Conservation (phyloP, 371 early-diverging fungal genomes). For the Circinella umbellata region DNA sequence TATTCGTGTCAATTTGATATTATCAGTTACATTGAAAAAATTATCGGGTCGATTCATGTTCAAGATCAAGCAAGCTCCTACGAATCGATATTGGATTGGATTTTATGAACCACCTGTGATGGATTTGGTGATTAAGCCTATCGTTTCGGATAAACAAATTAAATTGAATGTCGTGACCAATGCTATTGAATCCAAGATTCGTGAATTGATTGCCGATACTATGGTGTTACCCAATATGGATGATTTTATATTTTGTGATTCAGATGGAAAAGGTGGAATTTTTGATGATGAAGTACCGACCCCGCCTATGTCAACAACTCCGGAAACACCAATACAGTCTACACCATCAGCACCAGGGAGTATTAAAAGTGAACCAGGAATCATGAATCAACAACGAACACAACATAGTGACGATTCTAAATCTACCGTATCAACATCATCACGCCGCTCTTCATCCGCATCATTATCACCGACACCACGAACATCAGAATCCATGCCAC, state of each 20-base stretch:
- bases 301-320: not conserved
- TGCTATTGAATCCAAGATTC: constrained; percentile 83
- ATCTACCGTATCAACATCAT: not conserved
- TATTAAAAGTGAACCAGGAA: not conserved
- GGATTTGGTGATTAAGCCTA: constrained; percentile 79
- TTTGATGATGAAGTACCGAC: constrained; percentile 45
- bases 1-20: constrained; percentile 75
- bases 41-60: constrained; percentile 76
- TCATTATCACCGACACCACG: constrained; percentile 9
- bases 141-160: constrained; percentile 84
- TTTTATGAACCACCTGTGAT: constrained; percentile 81
- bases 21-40: constrained; percentile 70
- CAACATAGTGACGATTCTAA: not conserved
- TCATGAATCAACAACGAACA: not conserved
- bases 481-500: constrained; percentile 6
- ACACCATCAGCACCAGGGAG: not conserved
- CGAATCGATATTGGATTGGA: constrained; percentile 89
- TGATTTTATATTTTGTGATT: constrained; percentile 77
- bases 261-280: constrained; percentile 67
- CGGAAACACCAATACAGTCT: not conserved
- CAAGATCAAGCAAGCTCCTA: constrained; percentile 83
- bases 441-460: constrained; percentile 5
- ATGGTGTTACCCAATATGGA: constrained; percentile 93
- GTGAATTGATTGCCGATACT: constrained; percentile 77
- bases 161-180: constrained; percentile 76